phyloP scores from a whole-genome alignment of 805 yeast species.

The Candida ipomoeae region DNA sequence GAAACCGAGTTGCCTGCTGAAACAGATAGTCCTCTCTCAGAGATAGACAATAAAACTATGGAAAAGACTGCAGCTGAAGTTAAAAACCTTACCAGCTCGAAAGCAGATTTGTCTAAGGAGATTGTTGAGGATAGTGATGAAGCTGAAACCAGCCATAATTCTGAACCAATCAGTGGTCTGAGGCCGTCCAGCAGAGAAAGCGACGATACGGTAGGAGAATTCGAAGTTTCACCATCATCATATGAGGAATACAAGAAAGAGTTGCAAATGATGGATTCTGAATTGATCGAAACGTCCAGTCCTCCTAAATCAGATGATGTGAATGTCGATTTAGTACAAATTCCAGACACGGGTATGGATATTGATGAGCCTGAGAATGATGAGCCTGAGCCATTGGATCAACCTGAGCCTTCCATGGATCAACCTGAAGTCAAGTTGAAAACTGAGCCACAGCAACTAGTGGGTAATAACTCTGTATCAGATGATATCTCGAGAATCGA shows the following conservation, averaged over 20 bases:
- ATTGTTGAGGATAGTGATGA: background rate
- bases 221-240: slow-evolving; percentile 13
- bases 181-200: background rate
- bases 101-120: background rate
- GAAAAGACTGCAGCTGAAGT: background rate
- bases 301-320: background rate
- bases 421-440: background rate
- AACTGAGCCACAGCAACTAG: background rate
- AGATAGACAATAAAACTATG: background rate
- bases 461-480: background rate
- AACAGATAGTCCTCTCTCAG: background rate
- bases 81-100: background rate
- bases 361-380: background rate
- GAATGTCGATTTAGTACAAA: background rate
- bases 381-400: too few species aligned
- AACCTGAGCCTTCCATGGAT: background rate
- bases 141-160: background rate
- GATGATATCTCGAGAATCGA: slow-evolving; percentile 1
- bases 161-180: background rate
- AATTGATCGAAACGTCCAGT: slow-evolving; percentile 5
- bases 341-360: background rate
- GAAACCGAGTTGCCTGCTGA: background rate
- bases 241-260: slow-evolving; percentile 15
- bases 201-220: background rate
- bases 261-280: slow-evolving; percentile 10